Conservation (phyloP, 257 asterid genomes). For the Solanum gandarillasii region DNA sequence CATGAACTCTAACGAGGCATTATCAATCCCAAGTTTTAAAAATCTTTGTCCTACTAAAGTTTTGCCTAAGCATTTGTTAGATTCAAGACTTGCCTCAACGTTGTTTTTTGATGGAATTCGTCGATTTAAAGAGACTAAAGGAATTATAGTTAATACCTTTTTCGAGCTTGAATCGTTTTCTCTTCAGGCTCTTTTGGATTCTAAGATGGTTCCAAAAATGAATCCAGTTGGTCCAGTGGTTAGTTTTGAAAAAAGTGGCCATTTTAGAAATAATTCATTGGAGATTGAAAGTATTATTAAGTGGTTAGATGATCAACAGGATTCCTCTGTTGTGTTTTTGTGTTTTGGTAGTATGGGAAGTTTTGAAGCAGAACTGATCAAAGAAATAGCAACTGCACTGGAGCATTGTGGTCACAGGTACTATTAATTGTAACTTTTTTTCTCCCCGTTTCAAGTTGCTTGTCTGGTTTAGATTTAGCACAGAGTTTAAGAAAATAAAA, state of each 20-base stretch:
- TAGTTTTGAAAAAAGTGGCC: background rate
- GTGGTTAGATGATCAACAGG: constrained; percentile 12
- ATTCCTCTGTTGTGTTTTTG: constrained; percentile 9
- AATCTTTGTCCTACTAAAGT: constrained; percentile 18
- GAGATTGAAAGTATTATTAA: background rate
- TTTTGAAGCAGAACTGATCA: constrained; percentile 4
- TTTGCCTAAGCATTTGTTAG: constrained; percentile 4
- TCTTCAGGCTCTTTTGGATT: constrained; percentile 7
- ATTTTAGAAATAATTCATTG: background rate
- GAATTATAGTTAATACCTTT: constrained; percentile 39
- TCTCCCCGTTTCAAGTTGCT: background rate
- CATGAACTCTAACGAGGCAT: background rate
- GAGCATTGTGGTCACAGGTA: constrained; percentile 3
- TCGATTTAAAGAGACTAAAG: constrained; percentile 10
- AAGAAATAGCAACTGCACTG: constrained; percentile 10
- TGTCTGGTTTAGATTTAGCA: too few relatives aligned
- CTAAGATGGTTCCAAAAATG: constrained; percentile 9
- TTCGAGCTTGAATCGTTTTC: constrained; percentile 29
- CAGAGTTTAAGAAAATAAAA: too few relatives aligned
- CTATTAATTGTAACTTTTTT: background rate
- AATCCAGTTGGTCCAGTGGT: constrained; percentile 44
- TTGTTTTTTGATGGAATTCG: background rate
- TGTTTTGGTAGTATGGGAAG: constrained; percentile 24
- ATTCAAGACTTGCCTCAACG: background rate
- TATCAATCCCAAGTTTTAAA: constrained; percentile 8